A percentile compares a stretch with the other conserved stretches of the same genome.
phyloP scores from a whole-genome alignment of 73 alveolate species.

The Paramecium sonneborni region DNA sequence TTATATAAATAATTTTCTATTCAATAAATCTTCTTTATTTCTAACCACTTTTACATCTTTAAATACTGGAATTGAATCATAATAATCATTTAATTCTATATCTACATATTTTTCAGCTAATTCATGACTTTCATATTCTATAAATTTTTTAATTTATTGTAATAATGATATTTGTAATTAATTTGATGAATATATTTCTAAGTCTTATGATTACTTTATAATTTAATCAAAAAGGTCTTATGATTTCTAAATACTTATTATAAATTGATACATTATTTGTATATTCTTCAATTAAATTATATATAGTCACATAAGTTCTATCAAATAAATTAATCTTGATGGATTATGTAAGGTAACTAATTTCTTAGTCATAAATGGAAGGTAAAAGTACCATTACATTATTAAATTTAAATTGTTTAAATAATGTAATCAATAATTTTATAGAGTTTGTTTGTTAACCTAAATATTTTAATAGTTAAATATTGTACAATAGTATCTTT shows the following conservation, averaged over 20 bases:
- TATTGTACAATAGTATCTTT: neutral
- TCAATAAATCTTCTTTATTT: neutral
- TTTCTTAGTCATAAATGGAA: neutral
- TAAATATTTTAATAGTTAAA: neutral
- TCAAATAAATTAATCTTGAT: neutral
- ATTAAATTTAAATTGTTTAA: neutral
- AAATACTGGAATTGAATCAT: neutral
- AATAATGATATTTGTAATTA: neutral
- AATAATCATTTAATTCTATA: neutral
- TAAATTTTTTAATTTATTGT: neutral
- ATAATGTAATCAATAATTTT: neutral
- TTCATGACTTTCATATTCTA: neutral
- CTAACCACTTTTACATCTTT: neutral
- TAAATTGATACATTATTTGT: neutral
- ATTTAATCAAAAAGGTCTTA: neutral
- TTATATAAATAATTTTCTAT: neutral
- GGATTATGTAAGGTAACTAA: neutral
- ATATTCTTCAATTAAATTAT: neutral
- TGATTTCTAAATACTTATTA: neutral
- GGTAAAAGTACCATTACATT: neutral
- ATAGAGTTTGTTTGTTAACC: neutral
- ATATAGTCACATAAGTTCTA: neutral
- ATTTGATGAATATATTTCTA: neutral
- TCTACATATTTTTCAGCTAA: neutral
- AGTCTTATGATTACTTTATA: neutral